Conservation (phyloP, 139 green algal genomes). For the Yamagishiella unicocca region DNA sequence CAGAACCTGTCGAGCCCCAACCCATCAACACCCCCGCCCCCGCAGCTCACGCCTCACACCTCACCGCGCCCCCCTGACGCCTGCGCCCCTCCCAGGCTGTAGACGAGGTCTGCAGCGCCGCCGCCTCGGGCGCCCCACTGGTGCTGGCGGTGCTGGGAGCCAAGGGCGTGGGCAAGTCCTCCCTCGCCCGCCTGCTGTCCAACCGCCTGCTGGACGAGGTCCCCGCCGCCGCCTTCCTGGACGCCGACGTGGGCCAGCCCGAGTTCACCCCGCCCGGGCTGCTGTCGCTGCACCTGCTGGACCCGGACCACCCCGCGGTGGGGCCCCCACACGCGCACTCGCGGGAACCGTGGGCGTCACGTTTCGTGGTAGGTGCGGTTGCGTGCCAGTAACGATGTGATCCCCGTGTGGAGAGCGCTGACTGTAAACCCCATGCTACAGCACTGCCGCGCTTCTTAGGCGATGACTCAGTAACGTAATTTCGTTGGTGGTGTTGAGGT, state of each 20-base stretch:
- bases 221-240: constrained; percentile 77
- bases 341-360: neutral
- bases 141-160: constrained; percentile 78
- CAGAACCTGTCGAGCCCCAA: too few relatives aligned
- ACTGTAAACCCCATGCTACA: too few relatives aligned
- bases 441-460: too few relatives aligned
- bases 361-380: constrained; percentile 45
- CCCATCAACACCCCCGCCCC: too few relatives aligned
- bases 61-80: too few relatives aligned
- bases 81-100: too few relatives aligned
- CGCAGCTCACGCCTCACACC: too few relatives aligned
- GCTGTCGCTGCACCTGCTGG: constrained; percentile 79
- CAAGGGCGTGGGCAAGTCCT: constrained; percentile 91
- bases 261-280: constrained; percentile 87
- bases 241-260: constrained; percentile 91
- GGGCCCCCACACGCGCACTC: constrained; percentile 78
- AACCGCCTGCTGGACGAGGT: constrained; percentile 66
- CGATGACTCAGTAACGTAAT: too few relatives aligned
- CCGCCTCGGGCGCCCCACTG: neutral
- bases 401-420: too few relatives aligned
- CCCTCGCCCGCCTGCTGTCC: constrained; percentile 72
- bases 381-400: too few relatives aligned
- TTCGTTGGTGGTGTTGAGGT: too few relatives aligned
- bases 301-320: constrained; percentile 56
- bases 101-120: neutral